Evolutionary conservation across 306 rosid genomes (phyloP), one percentile per base, ranked within the genome.

Genomic region (Canavalia gladiata): DNA sequence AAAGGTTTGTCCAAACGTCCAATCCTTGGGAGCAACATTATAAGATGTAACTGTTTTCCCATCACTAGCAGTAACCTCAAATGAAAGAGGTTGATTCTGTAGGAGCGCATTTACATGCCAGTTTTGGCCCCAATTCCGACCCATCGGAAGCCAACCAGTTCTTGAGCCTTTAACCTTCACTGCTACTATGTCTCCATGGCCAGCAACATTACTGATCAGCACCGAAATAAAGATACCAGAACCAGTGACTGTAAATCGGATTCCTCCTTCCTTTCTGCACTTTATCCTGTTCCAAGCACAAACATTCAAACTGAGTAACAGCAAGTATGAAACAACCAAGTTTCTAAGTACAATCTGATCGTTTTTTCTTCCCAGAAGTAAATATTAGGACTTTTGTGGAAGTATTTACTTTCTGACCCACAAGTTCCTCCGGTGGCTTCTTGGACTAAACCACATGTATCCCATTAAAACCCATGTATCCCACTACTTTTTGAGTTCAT

Each of bases 91-190:
- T 81, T 95, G 99, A 69, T 90, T 91, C 72, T 84, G 91, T 68
- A 95, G 81, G 46, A 91, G 94, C 1, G 95, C 92, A 45, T 89
- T 95, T 37, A 91, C 77, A 81, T 95, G 99, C 97, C 99, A 95
- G 86, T 90, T 95, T 84, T 95, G 99, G 39, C 99, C 99, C 99
- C 97, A 95, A 42, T 95, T 95, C 68, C 99, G 86, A 49, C 99
- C 99, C 97, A 95, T 93, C 5, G 94, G 80, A 82, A 95, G 97
- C 99, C 99, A 95, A 47, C 99, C 97, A 1, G 97, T 95, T 91
- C 88, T 93, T 2, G 99, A 90, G 3, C 99, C 95, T 88, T 91
- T 95, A 72, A 95, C 84, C 89, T 95, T 95, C 83, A 93, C 93
- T 0, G 88, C 95, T 12, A 71, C 59, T 3, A 95, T 51, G 83